Evolutionary conservation across 129 eudicot genomes (phyloP), one percentile per base, ranked within the genome.

Genomic region (Flaveria linearis): DNA sequence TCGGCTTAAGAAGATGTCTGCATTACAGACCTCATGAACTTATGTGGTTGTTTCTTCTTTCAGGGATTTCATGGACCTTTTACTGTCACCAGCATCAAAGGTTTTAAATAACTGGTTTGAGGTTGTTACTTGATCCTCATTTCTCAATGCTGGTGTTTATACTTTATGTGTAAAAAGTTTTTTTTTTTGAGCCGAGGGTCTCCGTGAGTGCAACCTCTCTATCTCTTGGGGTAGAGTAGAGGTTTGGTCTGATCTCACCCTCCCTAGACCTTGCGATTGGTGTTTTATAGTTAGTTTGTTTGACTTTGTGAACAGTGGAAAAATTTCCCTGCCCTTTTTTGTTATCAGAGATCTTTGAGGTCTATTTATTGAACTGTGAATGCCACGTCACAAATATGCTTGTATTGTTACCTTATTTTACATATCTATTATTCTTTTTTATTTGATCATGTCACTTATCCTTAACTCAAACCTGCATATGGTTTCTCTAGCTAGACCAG

Each of bases 21-120:
- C 57, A 22, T 79, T 52, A 30, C 63, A 45, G 26, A 11, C 20
- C 71, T n/a, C 30, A 9, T 76, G 18, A 76, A 69, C 80, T 26
- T 74, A 74, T 58, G 26, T 20, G 16, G 47, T 81, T 51, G 22
- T 72, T 76, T 85, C 30, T 63, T 75, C 11, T 74, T 80, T 73
- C 92, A 95, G 99, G 90, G 92, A 95, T 79, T 95, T 89, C 69
- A 83, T 95, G 90, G 96, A 91, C 82, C 93, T 95, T 79, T 69
- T 95, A 74, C 80, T 95, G 52, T 86, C 97, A 73, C 97, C 99
- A 58, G 97, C 99, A 51, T 95, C 99, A 8, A 91, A 91, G 85
- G 96, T 95, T 80, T 80, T 95, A 75, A 85, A 95, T 87, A 91
- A 89, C 76, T 91, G 99, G 97, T 95, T 95, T 86, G 99, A 95